Evolutionary conservation across 2,329 filamentous ascomycete genomes (phyloP), one percentile per base, ranked within the genome.

Genomic region (Apiospora arundinis): DNA sequence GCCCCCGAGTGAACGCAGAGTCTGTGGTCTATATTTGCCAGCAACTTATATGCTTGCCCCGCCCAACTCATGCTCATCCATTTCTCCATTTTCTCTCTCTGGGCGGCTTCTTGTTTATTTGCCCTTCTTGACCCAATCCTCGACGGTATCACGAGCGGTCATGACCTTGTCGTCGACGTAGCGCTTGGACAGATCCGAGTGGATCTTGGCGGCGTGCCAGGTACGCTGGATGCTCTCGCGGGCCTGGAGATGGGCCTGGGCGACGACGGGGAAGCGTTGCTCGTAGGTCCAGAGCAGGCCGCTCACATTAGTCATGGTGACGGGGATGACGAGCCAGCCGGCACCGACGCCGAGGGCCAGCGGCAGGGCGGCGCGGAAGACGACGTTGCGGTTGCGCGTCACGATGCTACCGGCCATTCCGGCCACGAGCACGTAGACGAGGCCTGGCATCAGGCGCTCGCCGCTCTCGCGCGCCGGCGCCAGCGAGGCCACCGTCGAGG

Each of bases 391-490:
- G 86, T 97, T 97, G 74, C 95, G 91, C 70, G 93, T 91, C 70
- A 98, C 86, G 81, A 99, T 98, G 82, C 91, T 95, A 76, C 95
- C 96, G 46, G 96, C 94, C 95, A 99, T 98, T 77, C 94, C 92
- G 56, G 95, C 92, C 67, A 99, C 95, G 42, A 98, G 89, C 66
- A 98, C 95, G 84, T 98, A 98, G 76, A 98, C 90, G 72, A 91
- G 87, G 37, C 95, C 95, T 45, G 96, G 96, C 83, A 98, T 91
- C 71, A 99, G 88, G 80, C 91, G 91, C 87, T 99, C 96, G 81
- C 93, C 93, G 73, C 91, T 93, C 83, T 95, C 92, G 78, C 92
- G 92, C 48, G 95, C 87, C 42, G 96, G 96, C 25, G 95, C 96
- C 49, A 99, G 89, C 28, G 93, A 95, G 72, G 95, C 94, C 76